Conservation (phyloP, 768 basidiomycete species). For the Collybia sp. region DNA sequence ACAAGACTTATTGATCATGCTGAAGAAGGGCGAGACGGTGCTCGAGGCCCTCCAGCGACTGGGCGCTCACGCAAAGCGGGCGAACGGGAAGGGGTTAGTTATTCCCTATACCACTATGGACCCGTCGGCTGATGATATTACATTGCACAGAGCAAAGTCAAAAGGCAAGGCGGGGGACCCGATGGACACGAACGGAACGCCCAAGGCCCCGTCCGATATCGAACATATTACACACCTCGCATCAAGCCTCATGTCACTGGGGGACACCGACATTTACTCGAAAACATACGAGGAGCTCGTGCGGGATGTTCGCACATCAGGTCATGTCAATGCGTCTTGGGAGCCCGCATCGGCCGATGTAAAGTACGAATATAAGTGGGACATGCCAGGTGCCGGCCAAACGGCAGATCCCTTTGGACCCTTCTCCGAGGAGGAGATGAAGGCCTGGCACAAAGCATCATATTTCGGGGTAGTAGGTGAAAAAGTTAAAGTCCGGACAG, state of each 20-base stretch:
- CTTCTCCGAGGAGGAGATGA: conserved; percentile 76
- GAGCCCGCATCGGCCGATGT: conserved; percentile 70
- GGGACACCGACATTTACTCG: conserved; percentile 83
- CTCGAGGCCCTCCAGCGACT: conserved; percentile 85
- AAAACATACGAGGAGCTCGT: conserved; percentile 84
- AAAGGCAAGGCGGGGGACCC: conserved; percentile 28
- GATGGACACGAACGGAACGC: conserved; percentile 48
- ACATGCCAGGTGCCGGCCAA: conserved; percentile 41
- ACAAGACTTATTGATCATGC: conserved; percentile 61
- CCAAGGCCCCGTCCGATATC: conserved; percentile 48
- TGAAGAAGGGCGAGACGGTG: conserved; percentile 90
- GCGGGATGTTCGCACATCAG: conserved; percentile 67
- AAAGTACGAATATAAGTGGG: conserved; percentile 83
- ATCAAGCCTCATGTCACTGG: conserved; percentile 82
- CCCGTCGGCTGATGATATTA: background rate
- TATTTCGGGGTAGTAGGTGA: conserved; percentile 81
- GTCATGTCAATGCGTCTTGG: conserved; percentile 66
- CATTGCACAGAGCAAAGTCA: conserved; percentile 9
- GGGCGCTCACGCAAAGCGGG: conserved; percentile 59
- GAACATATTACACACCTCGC: conserved; percentile 82
- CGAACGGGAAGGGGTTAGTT: conserved; percentile 26
- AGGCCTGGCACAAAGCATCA: conserved; percentile 70
- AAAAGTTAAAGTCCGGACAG: conserved; percentile 67
- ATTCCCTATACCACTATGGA: conserved; percentile 4
- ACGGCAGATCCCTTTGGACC: conserved; percentile 68